phyloP scores from a whole-genome alignment of 352 stramenopile genomes.

The Phytopythium sindhum region DNA sequence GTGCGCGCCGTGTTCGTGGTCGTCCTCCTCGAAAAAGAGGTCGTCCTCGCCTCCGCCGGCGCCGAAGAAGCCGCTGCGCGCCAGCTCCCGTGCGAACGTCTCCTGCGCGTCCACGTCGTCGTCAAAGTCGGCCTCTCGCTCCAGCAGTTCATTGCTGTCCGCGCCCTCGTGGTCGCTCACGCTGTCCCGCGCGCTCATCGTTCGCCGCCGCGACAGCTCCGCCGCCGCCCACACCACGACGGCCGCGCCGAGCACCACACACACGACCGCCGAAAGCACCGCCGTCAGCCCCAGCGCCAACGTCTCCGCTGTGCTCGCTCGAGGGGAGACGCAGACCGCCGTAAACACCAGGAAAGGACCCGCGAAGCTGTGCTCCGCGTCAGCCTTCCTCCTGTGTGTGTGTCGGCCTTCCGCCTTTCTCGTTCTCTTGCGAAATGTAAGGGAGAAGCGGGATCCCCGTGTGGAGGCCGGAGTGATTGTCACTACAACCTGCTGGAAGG shows the following conservation, averaged over 20 bases:
- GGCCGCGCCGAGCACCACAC: neutral
- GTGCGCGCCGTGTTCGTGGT: neutral
- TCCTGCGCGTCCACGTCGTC: constrained; percentile 23
- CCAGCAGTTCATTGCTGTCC: constrained; percentile 22
- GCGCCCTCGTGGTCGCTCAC: constrained; percentile 14
- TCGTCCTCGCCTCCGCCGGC: constrained; percentile 1
- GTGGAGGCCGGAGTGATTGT: too few relatives aligned
- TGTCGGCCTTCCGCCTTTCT: neutral
- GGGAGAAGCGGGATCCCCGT: too few relatives aligned
- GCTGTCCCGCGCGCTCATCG: neutral
- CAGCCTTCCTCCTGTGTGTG: neutral
- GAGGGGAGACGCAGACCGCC: neutral
- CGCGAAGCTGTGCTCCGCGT: neutral
- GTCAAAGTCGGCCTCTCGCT: constrained; percentile 26
- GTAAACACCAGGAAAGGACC: neutral
- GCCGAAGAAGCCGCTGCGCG: constrained; percentile 16
- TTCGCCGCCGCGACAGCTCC: neutral
- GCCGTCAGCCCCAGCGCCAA: neutral
- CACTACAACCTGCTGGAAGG: too few relatives aligned
- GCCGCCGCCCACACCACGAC: neutral
- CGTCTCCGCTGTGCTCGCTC: neutral
- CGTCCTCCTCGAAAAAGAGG: constrained; percentile 3
- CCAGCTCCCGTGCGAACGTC: constrained; percentile 22
- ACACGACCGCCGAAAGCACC: neutral
- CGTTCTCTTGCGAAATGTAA: too few relatives aligned